phyloP scores from a whole-genome alignment of 202 grass and related monocot genomes.

The Setaria italica region DNA sequence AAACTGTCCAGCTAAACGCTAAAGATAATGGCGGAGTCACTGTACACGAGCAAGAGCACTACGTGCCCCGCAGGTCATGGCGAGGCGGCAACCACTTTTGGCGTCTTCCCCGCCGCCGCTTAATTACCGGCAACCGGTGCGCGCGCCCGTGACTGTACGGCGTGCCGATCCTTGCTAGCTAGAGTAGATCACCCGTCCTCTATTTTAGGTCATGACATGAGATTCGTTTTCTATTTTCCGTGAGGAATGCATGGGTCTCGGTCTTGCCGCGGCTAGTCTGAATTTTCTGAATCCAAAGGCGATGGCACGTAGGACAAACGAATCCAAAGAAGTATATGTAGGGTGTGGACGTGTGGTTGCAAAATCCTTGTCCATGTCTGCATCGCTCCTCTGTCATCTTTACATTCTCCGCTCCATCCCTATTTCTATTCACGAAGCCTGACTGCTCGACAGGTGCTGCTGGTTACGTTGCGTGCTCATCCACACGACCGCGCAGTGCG shows the following conservation, averaged over 20 bases:
- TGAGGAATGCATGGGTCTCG: neutral
- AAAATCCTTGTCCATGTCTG: neutral
- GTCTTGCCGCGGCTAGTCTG: neutral
- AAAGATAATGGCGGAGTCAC: too few relatives aligned
- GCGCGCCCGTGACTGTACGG: constrained; percentile 17
- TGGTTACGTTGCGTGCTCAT: too few relatives aligned
- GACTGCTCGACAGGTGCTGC: too few relatives aligned
- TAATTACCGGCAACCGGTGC: neutral
- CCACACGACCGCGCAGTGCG: too few relatives aligned
- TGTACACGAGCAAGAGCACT: neutral
- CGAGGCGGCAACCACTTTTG: neutral
- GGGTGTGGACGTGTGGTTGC: too few relatives aligned
- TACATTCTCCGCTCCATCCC: too few relatives aligned
- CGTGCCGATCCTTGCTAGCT: neutral
- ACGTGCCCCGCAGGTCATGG: neutral
- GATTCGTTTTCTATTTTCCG: too few relatives aligned
- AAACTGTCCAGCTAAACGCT: neutral
- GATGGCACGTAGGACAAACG: too few relatives aligned
- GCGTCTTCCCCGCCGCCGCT: constrained; percentile 1
- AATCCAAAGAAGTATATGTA: too few relatives aligned
- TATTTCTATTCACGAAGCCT: too few relatives aligned
- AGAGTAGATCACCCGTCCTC: neutral
- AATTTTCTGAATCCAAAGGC: neutral
- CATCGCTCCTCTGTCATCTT: neutral
- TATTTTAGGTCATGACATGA: neutral